Evolutionary conservation across 75 land plant genomes (phyloP).

Genomic region (Gnetum montanum): DNA sequence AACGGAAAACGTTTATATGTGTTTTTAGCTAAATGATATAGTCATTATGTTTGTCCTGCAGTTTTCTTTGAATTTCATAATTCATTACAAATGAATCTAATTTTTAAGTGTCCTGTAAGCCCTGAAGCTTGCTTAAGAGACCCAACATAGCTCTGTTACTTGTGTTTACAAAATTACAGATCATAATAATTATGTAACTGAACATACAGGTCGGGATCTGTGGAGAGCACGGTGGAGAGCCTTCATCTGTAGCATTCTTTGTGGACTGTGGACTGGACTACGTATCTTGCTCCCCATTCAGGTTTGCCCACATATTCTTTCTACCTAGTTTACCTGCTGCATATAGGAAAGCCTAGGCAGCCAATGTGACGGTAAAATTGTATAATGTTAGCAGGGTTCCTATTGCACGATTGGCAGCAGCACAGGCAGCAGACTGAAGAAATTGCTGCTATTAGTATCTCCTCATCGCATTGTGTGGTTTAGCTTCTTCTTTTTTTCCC

Average conservation of each 20-base stretch:
- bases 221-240: slow-evolving; percentile 99
- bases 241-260: slow-evolving; percentile 92
- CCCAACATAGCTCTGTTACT: no score
- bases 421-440: slow-evolving; percentile 64
- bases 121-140: no score
- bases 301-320: slow-evolving; percentile 23
- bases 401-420: slow-evolving; percentile 94
- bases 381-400: slow-evolving; percentile 80
- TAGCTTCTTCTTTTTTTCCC: no score
- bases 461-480: no score
- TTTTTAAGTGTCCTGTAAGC: no score
- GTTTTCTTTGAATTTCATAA: neutral
- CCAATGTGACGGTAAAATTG: neutral
- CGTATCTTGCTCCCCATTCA: slow-evolving; percentile 98
- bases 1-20: neutral
- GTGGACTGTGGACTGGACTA: slow-evolving; percentile 85
- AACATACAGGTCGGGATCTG: slow-evolving; percentile 97
- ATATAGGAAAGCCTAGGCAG: neutral
- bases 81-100: no score
- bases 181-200: no score
- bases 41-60: no score
- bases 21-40: neutral
- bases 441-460: no score
- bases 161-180: no score
- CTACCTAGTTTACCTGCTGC: neutral